Percentiles rank a stretch among this genome's conserved stretches.
These are phyloP conservation scores for Pseudonitzschia pungens DNA, from an alignment of 108 stramenopile genomes.

Conservation along the genomic window DNA sequence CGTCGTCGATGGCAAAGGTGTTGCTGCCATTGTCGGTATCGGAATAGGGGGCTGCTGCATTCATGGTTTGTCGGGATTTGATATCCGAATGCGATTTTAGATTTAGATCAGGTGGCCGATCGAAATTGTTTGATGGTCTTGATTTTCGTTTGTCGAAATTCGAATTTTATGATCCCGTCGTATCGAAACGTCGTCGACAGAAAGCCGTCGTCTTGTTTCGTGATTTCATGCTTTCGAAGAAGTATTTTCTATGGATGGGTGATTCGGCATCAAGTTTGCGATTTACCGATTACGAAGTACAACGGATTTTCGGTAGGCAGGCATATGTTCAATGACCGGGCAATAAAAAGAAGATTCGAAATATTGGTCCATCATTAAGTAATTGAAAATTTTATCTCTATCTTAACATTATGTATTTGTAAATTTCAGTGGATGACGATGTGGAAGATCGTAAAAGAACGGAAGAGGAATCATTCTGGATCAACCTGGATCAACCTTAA, in stretches of 20 bases:
- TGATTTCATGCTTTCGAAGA: neutral
- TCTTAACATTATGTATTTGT: neutral
- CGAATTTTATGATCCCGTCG: neutral
- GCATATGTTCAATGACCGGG: neutral
- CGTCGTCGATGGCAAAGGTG: slow-evolving; percentile 8
- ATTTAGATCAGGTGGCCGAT: too few species aligned
- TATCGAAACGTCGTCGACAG: neutral
- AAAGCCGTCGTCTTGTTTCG: neutral
- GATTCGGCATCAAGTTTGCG: neutral
- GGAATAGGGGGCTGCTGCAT: neutral
- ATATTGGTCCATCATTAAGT: neutral
- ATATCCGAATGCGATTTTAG: too few species aligned
- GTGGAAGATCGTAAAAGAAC: neutral
- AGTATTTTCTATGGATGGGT: neutral
- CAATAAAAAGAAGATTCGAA: neutral
- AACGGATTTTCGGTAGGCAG: neutral
- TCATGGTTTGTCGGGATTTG: neutral
- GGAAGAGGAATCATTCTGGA: neutral
- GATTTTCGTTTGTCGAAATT: slow-evolving; percentile 1
- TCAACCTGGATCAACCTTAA: neutral
- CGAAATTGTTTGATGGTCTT: neutral
- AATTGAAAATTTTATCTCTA: neutral
- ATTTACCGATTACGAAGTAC: neutral
- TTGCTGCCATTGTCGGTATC: neutral
- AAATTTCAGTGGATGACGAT: neutral